phyloP scores from a whole-genome alignment of 108 stramenopile genomes.

The Thalassiosira profunda region DNA sequence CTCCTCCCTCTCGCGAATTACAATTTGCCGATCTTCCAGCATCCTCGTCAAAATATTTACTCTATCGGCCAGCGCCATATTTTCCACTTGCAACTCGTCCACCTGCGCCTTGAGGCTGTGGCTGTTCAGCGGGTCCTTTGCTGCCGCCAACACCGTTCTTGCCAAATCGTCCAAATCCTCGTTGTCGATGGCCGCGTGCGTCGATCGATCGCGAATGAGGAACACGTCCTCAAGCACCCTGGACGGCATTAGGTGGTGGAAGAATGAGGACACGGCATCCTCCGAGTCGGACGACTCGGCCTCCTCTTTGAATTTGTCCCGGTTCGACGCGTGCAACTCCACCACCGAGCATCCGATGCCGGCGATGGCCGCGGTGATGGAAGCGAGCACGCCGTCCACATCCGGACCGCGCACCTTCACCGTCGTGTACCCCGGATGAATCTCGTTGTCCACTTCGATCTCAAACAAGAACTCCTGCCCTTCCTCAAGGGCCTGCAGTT shows the following conservation, averaged over 20 bases:
- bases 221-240: slow-evolving; percentile 58
- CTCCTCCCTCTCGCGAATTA: slow-evolving; percentile 17
- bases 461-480: slow-evolving; percentile 71
- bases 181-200: slow-evolving; percentile 58
- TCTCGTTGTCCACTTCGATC: slow-evolving; percentile 64
- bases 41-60: slow-evolving; percentile 51
- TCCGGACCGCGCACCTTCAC: slow-evolving; percentile 70
- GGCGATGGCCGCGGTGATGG: slow-evolving; percentile 61
- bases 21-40: slow-evolving; percentile 57
- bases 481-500: slow-evolving; percentile 61
- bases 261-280: neutral
- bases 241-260: slow-evolving; percentile 6
- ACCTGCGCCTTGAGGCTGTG: slow-evolving; percentile 53
- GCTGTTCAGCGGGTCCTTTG: slow-evolving; percentile 52
- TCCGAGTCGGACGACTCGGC: neutral
- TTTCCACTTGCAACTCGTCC: slow-evolving; percentile 57
- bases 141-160: slow-evolving; percentile 52
- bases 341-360: slow-evolving; percentile 59
- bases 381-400: slow-evolving; percentile 73
- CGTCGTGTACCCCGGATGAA: slow-evolving; percentile 53
- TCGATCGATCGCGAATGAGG: slow-evolving; percentile 51
- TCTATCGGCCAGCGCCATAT: slow-evolving; percentile 46
- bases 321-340: slow-evolving; percentile 57
- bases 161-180: slow-evolving; percentile 63
- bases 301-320: slow-evolving; percentile 1